Evolutionary conservation across 306 rosid species (phyloP).

Genomic region (Mimosa pudica): DNA sequence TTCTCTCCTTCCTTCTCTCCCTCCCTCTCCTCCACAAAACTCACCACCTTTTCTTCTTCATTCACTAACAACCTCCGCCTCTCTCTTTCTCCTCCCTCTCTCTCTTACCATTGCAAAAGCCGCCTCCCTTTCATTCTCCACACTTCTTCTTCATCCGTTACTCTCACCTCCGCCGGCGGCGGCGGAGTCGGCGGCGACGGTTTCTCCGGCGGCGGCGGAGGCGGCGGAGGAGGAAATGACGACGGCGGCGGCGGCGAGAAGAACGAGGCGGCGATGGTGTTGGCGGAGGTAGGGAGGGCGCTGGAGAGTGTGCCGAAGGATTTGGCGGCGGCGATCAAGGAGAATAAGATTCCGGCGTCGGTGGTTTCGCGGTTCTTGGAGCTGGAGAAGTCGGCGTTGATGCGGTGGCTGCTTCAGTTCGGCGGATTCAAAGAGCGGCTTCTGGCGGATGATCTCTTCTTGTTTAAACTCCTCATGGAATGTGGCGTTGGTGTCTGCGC

Average conservation of each 20-base stretch:
- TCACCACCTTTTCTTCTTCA: slow-evolving; percentile 11
- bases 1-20: slow-evolving; percentile 41
- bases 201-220: slow-evolving; percentile 35
- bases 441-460: slow-evolving; percentile 89
- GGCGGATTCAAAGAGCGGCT: slow-evolving; percentile 84
- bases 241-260: slow-evolving; percentile 43
- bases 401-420: slow-evolving; percentile 84
- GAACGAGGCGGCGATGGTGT: slow-evolving; percentile 63
- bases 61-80: background rate
- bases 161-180: slow-evolving; percentile 32
- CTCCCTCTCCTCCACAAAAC: slow-evolving; percentile 28
- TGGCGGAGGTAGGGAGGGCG: slow-evolving; percentile 69
- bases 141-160: background rate
- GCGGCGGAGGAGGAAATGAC: slow-evolving; percentile 37
- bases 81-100: background rate
- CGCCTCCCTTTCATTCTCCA: slow-evolving; percentile 29
- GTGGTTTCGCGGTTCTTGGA: slow-evolving; percentile 72
- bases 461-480: slow-evolving; percentile 78
- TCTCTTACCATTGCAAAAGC: slow-evolving; percentile 39
- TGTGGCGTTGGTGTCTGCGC: slow-evolving; percentile 96
- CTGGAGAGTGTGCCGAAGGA: slow-evolving; percentile 76
- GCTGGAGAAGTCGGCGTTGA: slow-evolving; percentile 60
- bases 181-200: slow-evolving; percentile 40
- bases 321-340: slow-evolving; percentile 74
- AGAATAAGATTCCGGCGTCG: slow-evolving; percentile 72